Percentiles rank a stretch among this genome's conserved stretches.
phyloP scores from a whole-genome alignment of 179 eudicot genomes.

The Carnegiea gigantea region DNA sequence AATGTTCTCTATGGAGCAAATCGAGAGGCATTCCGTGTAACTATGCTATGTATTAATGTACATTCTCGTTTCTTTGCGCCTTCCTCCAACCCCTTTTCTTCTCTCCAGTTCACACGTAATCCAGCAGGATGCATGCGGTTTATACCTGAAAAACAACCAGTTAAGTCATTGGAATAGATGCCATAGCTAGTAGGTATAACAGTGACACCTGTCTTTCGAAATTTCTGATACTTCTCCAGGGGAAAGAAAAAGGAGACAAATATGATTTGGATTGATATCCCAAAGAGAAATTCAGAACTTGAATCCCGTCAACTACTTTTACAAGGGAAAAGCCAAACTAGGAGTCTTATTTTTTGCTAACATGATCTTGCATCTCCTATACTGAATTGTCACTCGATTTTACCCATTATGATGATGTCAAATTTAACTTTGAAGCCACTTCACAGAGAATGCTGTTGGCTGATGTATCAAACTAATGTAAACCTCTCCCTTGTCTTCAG shows the following conservation, averaged over 20 bases:
- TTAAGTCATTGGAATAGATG: neutral
- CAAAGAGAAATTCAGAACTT: neutral
- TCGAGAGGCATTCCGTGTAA: neutral
- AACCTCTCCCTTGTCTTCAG: neutral
- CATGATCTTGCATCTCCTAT: neutral
- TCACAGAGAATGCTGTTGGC: neutral
- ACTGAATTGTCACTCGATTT: conserved; percentile 9
- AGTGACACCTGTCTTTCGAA: neutral
- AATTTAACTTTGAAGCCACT: conserved; percentile 14
- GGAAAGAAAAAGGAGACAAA: neutral
- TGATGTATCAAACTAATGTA: neutral
- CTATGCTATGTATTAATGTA: neutral
- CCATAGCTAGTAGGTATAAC: neutral
- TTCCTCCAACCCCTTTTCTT: neutral
- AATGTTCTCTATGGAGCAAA: neutral
- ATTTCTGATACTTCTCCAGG: neutral
- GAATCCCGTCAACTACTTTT: neutral
- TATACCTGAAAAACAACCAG: neutral
- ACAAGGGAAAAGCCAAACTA: neutral
- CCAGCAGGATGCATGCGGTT: conserved; percentile 1
- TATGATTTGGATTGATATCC: neutral
- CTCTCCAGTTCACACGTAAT: neutral
- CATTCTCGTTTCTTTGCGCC: neutral
- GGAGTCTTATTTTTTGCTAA: neutral
- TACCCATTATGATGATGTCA: conserved; percentile 15